These are phyloP conservation scores for Ceratocystis colombiana DNA, from an alignment of 2,329 filamentous ascomycete species.

Conservation along the genomic window DNA sequence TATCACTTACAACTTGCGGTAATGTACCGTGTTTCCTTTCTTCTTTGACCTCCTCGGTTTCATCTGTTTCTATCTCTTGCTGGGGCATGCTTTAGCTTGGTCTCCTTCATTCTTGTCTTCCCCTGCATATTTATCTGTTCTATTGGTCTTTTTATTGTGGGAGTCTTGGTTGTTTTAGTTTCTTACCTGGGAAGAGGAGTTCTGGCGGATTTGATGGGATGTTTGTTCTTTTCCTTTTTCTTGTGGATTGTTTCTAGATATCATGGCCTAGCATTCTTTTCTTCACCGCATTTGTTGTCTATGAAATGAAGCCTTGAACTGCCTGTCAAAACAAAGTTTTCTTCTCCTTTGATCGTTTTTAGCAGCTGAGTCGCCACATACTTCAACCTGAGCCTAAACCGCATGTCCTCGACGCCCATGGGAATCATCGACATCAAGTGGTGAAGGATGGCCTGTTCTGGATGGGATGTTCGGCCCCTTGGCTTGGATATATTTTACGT, in stretches of 20 bases:
- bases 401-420: too few species aligned
- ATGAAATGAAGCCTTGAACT: background rate
- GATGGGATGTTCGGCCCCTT: too few species aligned
- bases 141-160: background rate
- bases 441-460: too few species aligned
- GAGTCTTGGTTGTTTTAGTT: background rate
- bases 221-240: slow-evolving; percentile 2
- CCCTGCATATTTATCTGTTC: background rate
- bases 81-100: background rate
- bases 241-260: background rate
- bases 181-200: slow-evolving; percentile 2
- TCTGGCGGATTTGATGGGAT: background rate
- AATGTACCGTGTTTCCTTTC: background rate
- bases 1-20: background rate
- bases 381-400: too few species aligned
- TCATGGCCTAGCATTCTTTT: slow-evolving; percentile 2
- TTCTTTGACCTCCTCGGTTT: background rate
- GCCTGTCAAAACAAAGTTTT: background rate
- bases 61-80: background rate
- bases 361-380: too few species aligned
- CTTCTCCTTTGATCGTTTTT: background rate
- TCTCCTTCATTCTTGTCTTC: background rate
- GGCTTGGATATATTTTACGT: too few species aligned
- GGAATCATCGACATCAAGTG: too few species aligned
- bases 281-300: background rate